These are phyloP conservation scores for Scheffersomyces coipomensis DNA, from an alignment of 805 yeast species.

Conservation along the genomic window DNA sequence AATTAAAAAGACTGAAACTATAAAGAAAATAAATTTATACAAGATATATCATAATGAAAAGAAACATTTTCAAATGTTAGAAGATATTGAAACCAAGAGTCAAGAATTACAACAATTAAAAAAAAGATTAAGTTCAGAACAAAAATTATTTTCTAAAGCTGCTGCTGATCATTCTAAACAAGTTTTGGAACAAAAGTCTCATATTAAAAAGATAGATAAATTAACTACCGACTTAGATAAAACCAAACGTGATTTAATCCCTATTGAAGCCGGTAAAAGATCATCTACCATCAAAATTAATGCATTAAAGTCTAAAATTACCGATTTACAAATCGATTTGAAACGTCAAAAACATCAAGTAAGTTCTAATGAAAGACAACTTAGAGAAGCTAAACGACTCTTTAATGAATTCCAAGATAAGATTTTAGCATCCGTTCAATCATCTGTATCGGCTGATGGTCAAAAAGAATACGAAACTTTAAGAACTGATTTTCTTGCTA, in stretches of 20 bases:
- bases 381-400: slow-evolving; percentile 39
- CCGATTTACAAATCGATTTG: slow-evolving; percentile 51
- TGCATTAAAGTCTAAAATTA: slow-evolving; percentile 46
- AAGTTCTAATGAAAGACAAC: slow-evolving; percentile 42
- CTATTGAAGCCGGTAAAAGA: slow-evolving; percentile 56
- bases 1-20: slow-evolving; percentile 44
- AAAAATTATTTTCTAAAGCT: slow-evolving; percentile 22
- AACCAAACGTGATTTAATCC: slow-evolving; percentile 52
- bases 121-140: slow-evolving; percentile 21
- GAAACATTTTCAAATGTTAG: slow-evolving; percentile 32
- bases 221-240: slow-evolving; percentile 42
- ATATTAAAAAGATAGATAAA: slow-evolving; percentile 34
- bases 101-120: slow-evolving; percentile 34
- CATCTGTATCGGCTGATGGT: slow-evolving; percentile 34
- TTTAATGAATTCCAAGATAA: slow-evolving; percentile 29
- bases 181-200: slow-evolving; percentile 39
- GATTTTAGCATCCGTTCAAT: slow-evolving; percentile 12
- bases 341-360: slow-evolving; percentile 48
- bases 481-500: slow-evolving; percentile 54
- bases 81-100: slow-evolving; percentile 33
- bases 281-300: slow-evolving; percentile 46
- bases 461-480: slow-evolving; percentile 56
- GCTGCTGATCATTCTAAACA: slow-evolving; percentile 47
- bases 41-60: slow-evolving; percentile 61
- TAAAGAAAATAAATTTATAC: slow-evolving; percentile 56